phyloP scores from a whole-genome alignment of 2,329 filamentous ascomycete species.

The Pezicula neosporulosa region DNA sequence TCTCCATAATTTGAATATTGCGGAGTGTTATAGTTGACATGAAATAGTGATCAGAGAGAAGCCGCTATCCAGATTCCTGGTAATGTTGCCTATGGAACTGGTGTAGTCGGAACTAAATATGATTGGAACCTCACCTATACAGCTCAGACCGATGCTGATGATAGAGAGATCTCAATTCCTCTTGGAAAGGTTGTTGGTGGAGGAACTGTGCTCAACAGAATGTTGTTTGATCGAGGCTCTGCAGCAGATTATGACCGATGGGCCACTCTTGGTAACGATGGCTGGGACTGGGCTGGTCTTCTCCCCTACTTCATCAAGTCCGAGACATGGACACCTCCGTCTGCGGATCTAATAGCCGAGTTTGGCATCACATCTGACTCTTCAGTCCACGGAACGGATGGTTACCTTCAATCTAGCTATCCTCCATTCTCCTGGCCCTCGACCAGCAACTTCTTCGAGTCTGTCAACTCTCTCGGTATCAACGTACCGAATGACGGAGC shows the following conservation, averaged over 20 bases:
- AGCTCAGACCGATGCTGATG: not conserved
- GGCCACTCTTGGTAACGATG: slow-evolving; percentile 38
- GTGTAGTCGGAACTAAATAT: not conserved
- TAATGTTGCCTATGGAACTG: not conserved
- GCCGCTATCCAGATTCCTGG: not conserved
- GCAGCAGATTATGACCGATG: slow-evolving; percentile 38
- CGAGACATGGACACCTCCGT: slow-evolving; percentile 30
- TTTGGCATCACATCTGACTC: slow-evolving; percentile 31
- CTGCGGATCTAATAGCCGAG: slow-evolving; percentile 25
- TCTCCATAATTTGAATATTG: not conserved
- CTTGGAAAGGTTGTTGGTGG: slow-evolving; percentile 26
- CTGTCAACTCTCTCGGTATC: not conserved
- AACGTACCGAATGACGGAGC: not conserved
- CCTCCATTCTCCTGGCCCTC: slow-evolving; percentile 33
- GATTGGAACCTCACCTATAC: not conserved
- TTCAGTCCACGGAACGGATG: slow-evolving; percentile 29
- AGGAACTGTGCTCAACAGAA: slow-evolving; percentile 36
- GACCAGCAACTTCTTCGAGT: slow-evolving; percentile 13
- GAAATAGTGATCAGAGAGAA: not conserved
- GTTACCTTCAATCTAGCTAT: slow-evolving; percentile 36
- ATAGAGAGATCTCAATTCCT: not conserved
- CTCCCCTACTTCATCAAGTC: slow-evolving; percentile 25
- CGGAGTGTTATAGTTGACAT: not conserved
- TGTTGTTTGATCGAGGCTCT: slow-evolving; percentile 32
- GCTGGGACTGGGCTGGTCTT: slow-evolving; percentile 37